Percentiles rank a stretch among this genome's conserved stretches.
Evolutionary conservation across 129 eudicot species (phyloP).

Genomic region (Tagetes patula): DNA sequence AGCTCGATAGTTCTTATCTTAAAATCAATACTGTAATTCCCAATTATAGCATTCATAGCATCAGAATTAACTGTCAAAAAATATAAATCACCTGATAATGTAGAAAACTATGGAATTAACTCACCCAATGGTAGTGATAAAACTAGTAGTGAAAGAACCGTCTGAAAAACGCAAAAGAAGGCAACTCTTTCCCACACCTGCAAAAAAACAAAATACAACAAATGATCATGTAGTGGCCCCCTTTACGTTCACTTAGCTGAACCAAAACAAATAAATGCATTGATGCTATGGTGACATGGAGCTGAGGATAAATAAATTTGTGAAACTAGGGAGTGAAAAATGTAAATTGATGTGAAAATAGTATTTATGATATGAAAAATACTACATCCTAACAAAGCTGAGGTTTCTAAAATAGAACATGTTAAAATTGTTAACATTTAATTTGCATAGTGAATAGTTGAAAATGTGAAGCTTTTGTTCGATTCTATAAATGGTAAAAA

Average conservation of each 20-base stretch:
- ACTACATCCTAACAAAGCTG: conserved; percentile 3
- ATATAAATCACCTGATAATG: background rate
- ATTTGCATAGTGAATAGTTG: background rate
- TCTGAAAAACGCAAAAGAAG: conserved; percentile 74
- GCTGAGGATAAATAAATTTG: background rate
- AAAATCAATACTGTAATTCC: conserved; percentile 46
- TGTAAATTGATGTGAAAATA: background rate
- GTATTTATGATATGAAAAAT: background rate
- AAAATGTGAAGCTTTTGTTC: background rate
- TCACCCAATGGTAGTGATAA: conserved; percentile 72
- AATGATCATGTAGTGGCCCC: background rate
- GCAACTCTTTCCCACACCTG: conserved; percentile 78
- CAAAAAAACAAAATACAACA: conserved; percentile 24
- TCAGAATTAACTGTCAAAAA: conserved; percentile 1
- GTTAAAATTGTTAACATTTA: background rate
- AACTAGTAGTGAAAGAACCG: conserved; percentile 75
- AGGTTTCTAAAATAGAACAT: background rate
- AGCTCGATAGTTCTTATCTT: conserved; percentile 58
- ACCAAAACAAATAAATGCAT: background rate
- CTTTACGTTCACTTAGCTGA: background rate
- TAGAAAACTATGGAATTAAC: conserved; percentile 20
- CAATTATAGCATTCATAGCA: conserved; percentile 1
- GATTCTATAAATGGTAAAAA: conserved; percentile 5
- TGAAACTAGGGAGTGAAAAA: conserved; percentile 4
- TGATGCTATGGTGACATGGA: background rate